Percentiles rank a stretch among this genome's conserved stretches.
Conservation (phyloP, 1,284 basidiomycete genomes). For the Ganoderma sinense region DNA sequence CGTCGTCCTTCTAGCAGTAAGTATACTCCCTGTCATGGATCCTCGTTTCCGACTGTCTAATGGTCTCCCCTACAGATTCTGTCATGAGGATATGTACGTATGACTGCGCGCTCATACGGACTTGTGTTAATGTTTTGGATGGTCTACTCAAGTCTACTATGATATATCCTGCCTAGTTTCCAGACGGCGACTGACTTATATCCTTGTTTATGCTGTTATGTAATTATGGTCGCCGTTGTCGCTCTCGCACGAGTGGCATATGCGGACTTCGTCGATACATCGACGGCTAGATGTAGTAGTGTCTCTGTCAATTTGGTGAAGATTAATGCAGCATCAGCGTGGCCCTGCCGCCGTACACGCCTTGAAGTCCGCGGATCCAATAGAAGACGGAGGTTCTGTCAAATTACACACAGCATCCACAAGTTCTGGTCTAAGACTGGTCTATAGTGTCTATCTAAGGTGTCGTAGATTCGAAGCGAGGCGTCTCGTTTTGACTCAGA, state of each 20-base stretch:
- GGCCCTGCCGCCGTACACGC: not conserved
- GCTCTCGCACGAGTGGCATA: not conserved
- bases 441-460: not conserved
- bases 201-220: constrained; percentile 14
- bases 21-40: constrained; percentile 47
- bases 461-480: constrained; percentile 1
- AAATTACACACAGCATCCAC: not conserved
- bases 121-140: constrained; percentile 3
- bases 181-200: constrained; percentile 5
- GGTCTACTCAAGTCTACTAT: constrained; percentile 16
- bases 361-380: not conserved
- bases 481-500: not conserved
- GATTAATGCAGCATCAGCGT: not conserved
- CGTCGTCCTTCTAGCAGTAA: constrained; percentile 92
- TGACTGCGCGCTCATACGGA: constrained; percentile 1
- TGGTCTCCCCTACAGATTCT: constrained; percentile 35
- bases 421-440: not conserved
- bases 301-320: not conserved
- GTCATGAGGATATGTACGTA: constrained; percentile 29
- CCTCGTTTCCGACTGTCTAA: constrained; percentile 38
- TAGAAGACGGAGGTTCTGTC: not conserved
- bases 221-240: constrained; percentile 8
- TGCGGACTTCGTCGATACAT: not conserved
- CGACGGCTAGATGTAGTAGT: not conserved
- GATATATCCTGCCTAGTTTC: constrained; percentile 8